These are phyloP conservation scores for Sclerotinia subarctica DNA, from an alignment of 2,329 filamentous ascomycete species.

Conservation along the genomic window DNA sequence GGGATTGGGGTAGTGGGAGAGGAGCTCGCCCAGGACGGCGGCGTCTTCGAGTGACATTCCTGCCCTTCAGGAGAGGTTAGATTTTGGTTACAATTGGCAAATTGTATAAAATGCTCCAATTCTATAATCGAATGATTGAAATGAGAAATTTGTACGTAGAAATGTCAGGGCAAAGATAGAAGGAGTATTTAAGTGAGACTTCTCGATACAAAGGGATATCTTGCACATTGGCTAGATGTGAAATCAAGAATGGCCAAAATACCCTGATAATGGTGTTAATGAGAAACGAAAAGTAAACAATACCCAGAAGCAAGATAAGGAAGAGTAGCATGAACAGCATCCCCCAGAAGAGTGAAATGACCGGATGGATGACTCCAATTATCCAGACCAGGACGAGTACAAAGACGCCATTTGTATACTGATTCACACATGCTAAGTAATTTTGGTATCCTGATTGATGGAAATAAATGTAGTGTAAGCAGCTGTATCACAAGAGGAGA, in stretches of 20 bases:
- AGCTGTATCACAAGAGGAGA: not conserved
- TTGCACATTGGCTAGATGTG: not conserved
- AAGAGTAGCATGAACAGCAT: slow-evolving; percentile 62
- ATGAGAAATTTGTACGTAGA: not conserved
- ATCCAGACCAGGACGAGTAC: slow-evolving; percentile 53
- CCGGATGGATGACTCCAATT: slow-evolving; percentile 56
- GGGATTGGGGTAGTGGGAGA: slow-evolving; percentile 41
- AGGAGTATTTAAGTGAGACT: not conserved
- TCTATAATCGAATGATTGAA: too few relatives aligned
- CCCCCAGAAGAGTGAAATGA: slow-evolving; percentile 58
- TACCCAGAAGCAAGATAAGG: slow-evolving; percentile 54
- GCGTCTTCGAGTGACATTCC: slow-evolving; percentile 62
- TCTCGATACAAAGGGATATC: too few relatives aligned
- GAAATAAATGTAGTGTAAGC: not conserved
- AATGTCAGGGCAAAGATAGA: too few relatives aligned
- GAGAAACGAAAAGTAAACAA: not conserved
- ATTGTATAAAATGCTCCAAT: not conserved
- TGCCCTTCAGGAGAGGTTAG: slow-evolving; percentile 37
- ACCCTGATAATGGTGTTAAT: not conserved
- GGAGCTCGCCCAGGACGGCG: slow-evolving; percentile 54
- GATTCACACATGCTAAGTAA: slow-evolving; percentile 54
- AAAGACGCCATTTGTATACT: slow-evolving; percentile 60
- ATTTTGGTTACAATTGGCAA: not conserved
- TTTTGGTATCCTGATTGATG: slow-evolving; percentile 45
- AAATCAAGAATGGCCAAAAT: rapidly evolving